phyloP scores from a whole-genome alignment of 2,329 filamentous ascomycete genomes.

The Apiospora saccharicola region DNA sequence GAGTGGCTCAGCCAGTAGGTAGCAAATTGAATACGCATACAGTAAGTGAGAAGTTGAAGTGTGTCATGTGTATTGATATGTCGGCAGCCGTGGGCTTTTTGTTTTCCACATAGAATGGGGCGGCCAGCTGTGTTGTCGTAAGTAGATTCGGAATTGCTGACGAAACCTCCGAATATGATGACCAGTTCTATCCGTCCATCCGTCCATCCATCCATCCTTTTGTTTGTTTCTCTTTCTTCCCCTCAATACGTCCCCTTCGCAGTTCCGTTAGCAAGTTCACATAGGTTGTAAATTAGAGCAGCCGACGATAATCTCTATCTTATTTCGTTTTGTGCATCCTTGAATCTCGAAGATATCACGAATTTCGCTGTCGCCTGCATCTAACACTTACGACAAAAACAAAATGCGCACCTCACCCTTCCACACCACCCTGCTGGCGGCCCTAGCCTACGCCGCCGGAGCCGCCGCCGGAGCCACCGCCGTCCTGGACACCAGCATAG shows the following conservation, averaged over 20 bases:
- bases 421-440: neutral
- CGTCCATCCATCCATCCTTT: neutral
- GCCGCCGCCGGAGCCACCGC: neutral
- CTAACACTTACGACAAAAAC: neutral
- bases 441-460: neutral
- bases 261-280: neutral
- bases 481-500: neutral
- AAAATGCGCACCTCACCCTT: conserved; percentile 1
- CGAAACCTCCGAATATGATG: neutral
- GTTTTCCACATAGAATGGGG: neutral
- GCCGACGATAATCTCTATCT: neutral
- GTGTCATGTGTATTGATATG: conserved; percentile 5
- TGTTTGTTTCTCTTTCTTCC: neutral
- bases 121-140: conserved; percentile 1
- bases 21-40: neutral
- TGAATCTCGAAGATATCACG: neutral
- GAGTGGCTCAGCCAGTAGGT: neutral
- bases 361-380: neutral
- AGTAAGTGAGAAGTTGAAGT: neutral
- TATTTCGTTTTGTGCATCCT: neutral
- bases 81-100: neutral
- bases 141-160: neutral
- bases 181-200: neutral
- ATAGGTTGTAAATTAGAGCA: neutral
- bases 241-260: neutral